Percentiles rank a stretch among this genome's conserved stretches.
Evolutionary conservation across 1,139 yeast genomes (phyloP).

Genomic region (Zygosaccharomyces pseudobailii): DNA sequence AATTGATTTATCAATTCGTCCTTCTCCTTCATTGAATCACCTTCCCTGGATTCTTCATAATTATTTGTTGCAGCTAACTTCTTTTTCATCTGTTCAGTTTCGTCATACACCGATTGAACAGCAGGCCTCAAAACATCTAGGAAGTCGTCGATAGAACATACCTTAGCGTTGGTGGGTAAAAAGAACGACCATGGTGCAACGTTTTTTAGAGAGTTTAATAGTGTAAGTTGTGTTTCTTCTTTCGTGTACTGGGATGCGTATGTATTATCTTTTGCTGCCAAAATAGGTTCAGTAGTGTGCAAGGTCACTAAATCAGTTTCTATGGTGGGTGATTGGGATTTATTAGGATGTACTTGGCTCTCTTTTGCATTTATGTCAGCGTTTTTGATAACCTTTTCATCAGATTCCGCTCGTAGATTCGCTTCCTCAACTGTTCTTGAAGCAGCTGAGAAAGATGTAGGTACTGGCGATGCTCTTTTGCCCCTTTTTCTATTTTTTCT

Average conservation of each 20-base stretch:
- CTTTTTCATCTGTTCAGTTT: conserved; percentile 13
- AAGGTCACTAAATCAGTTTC: too few relatives aligned
- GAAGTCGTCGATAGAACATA: conserved; percentile 19
- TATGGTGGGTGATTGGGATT: too few relatives aligned
- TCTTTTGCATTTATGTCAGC: too few relatives aligned
- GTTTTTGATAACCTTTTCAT: conserved; percentile 14
- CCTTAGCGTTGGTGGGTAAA: conserved; percentile 23
- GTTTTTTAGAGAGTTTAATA: neutral
- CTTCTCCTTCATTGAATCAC: conserved; percentile 27
- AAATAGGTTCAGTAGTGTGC: too few relatives aligned
- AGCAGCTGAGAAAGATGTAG: conserved; percentile 2
- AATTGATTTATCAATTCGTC: conserved; percentile 43
- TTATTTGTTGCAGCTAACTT: conserved; percentile 1
- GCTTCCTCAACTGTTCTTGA: conserved; percentile 8
- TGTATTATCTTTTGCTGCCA: too few relatives aligned
- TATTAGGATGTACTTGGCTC: too few relatives aligned
- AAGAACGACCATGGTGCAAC: conserved; percentile 9
- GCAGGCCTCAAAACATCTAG: conserved; percentile 24
- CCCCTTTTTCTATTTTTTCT: conserved; percentile 37
- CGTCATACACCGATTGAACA: conserved; percentile 6
- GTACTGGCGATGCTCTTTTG: conserved; percentile 16
- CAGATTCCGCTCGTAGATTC: conserved; percentile 15
- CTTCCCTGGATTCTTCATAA: conserved; percentile 13
- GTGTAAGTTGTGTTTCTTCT: conserved; percentile 1
- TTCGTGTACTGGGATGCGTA: too few relatives aligned